These are phyloP conservation scores for Saccharum spontaneum DNA, from an alignment of 176 grass and related monocot species.

Conservation along the genomic window DNA sequence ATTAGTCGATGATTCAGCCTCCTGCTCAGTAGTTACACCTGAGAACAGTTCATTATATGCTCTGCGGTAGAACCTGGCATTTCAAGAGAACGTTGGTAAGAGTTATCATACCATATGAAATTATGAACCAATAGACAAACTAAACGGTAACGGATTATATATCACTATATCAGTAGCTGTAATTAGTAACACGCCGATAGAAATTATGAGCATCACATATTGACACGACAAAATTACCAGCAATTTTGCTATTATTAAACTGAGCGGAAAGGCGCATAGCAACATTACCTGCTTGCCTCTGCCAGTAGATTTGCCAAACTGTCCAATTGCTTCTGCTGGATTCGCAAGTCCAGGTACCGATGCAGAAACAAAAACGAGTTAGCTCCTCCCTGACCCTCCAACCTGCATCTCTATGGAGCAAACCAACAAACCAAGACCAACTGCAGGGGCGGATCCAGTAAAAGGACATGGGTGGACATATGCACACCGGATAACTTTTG, in stretches of 20 bases:
- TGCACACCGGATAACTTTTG: neutral
- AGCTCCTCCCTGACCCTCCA: constrained; percentile 14
- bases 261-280: neutral
- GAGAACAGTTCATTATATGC: constrained; percentile 81
- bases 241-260: constrained; percentile 17
- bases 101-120: neutral
- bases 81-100: constrained; percentile 4
- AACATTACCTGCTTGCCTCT: constrained; percentile 68
- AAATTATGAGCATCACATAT: neutral
- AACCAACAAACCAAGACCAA: neutral
- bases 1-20: constrained; percentile 31
- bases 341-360: constrained; percentile 32
- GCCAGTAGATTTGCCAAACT: constrained; percentile 57
- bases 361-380: constrained; percentile 26
- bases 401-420: neutral
- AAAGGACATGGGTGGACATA: too few species aligned
- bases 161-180: neutral
- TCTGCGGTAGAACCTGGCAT: constrained; percentile 75
- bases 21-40: constrained; percentile 34
- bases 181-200: neutral
- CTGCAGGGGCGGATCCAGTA: neutral
- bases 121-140: neutral
- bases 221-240: neutral
- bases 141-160: neutral
- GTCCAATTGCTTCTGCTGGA: constrained; percentile 74